These are phyloP conservation scores for Arabidopsis suecica DNA, from an alignment of 345 rosid genomes.

Conservation along the genomic window DNA sequence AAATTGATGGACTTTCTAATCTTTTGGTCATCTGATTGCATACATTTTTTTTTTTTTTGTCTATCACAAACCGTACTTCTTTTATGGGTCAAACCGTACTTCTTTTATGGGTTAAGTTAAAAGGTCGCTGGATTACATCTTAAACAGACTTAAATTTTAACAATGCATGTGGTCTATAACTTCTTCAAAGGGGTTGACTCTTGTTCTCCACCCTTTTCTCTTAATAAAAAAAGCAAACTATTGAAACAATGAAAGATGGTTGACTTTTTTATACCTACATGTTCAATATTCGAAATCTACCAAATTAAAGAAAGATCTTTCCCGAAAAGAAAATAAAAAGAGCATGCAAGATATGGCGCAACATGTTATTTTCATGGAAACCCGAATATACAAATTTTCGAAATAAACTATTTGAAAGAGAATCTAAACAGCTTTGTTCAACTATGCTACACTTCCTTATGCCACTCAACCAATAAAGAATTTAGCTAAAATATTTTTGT, in stretches of 20 bases:
- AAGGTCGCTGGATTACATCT: neutral
- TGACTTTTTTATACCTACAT: conserved; percentile 26
- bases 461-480: conserved; percentile 20
- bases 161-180: conserved; percentile 10
- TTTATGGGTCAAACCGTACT: no score
- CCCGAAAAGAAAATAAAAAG: neutral
- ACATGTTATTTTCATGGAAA: conserved; percentile 30
- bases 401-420: conserved; percentile 5
- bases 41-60: no score
- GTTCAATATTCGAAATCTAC: conserved; percentile 32
- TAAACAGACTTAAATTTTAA: neutral
- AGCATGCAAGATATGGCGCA: conserved; percentile 33
- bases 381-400: conserved; percentile 16
- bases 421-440: conserved; percentile 24
- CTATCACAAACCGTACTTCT: no score
- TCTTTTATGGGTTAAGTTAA: neutral
- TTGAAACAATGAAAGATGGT: conserved; percentile 11
- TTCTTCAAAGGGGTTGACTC: conserved; percentile 25
- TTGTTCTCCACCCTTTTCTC: neutral
- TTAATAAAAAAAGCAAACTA: conserved; percentile 1
- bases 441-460: conserved; percentile 11
- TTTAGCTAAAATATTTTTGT: neutral
- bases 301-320: conserved; percentile 30
- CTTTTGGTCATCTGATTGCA: no score
- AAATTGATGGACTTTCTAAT: no score